Conservation (phyloP, 2,329 filamentous ascomycete species). For the Hypoxylon sp. region DNA sequence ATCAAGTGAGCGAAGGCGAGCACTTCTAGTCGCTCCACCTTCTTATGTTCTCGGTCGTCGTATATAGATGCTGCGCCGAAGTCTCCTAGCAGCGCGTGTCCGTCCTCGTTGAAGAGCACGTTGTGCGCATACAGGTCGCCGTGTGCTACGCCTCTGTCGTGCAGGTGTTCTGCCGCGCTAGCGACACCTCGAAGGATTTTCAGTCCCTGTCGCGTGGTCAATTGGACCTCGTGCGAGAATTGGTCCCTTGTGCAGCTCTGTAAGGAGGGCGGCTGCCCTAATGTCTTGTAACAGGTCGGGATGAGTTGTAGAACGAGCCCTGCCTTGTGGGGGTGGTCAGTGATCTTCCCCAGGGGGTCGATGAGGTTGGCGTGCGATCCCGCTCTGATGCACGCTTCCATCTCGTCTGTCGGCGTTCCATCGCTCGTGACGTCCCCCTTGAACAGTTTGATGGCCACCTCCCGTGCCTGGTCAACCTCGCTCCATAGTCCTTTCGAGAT, state of each 20-base stretch:
- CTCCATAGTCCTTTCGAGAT: slow-evolving; percentile 54
- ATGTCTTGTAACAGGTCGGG: slow-evolving; percentile 52
- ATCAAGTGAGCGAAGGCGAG: slow-evolving; percentile 58
- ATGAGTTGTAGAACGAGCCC: slow-evolving; percentile 59
- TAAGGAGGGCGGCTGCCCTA: slow-evolving; percentile 55
- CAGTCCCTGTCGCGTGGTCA: slow-evolving; percentile 46
- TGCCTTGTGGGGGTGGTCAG: slow-evolving; percentile 51
- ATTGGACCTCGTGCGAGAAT: slow-evolving; percentile 46
- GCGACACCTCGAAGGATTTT: slow-evolving; percentile 53
- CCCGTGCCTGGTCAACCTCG: slow-evolving; percentile 40
- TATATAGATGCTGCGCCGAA: slow-evolving; percentile 60
- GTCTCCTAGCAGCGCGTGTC: slow-evolving; percentile 57
- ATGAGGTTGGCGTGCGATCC: slow-evolving; percentile 58
- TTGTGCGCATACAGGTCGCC: slow-evolving; percentile 60
- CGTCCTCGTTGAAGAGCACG: slow-evolving; percentile 52
- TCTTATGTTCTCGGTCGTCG: slow-evolving; percentile 34
- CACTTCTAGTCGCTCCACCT: slow-evolving; percentile 56
- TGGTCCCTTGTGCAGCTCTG: slow-evolving; percentile 57
- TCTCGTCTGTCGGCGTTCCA: slow-evolving; percentile 58
- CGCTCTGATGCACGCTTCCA: slow-evolving; percentile 56
- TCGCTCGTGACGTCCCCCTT: slow-evolving; percentile 57
- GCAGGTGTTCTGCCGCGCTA: slow-evolving; percentile 54
- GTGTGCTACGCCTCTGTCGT: slow-evolving; percentile 54
- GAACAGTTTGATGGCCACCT: slow-evolving; percentile 60
- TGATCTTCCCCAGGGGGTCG: slow-evolving; percentile 54